A percentile compares a stretch with the other conserved stretches of the same genome.
Conservation (phyloP, 2,329 filamentous ascomycete genomes). For the Sporothrix dimorphospora region DNA sequence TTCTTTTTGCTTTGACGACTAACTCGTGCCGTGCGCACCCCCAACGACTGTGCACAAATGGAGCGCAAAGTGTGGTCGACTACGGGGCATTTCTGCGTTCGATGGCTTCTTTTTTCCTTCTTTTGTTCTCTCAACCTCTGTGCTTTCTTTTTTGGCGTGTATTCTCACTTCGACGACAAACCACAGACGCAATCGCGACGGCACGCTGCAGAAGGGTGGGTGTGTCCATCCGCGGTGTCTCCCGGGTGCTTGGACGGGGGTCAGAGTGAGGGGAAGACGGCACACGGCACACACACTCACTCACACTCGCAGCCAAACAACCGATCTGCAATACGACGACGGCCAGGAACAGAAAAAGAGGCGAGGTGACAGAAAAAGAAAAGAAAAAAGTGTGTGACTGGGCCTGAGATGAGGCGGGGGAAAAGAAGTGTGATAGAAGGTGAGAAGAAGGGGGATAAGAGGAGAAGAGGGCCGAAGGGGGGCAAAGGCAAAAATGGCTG, state of each 20-base stretch:
- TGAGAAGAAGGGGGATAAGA: background rate
- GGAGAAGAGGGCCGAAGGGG: background rate
- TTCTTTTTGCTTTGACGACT: too few species aligned
- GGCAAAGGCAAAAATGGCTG: background rate
- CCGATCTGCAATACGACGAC: conserved; percentile 1
- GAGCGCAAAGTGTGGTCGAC: background rate
- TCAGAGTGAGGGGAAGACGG: background rate
- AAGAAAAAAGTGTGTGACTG: background rate
- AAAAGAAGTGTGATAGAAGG: background rate
- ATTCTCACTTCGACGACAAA: background rate
- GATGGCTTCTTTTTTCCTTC: background rate
- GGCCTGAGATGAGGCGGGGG: background rate
- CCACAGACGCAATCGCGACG: conserved; percentile 6
- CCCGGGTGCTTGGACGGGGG: conserved; percentile 8
- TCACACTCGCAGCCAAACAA: background rate
- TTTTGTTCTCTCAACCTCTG: background rate
- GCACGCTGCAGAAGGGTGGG: conserved; percentile 6
- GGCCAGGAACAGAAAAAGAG: background rate
- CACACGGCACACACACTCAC: background rate
- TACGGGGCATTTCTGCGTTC: conserved; percentile 3
- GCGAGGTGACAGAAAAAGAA: background rate
- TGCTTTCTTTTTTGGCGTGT: background rate
- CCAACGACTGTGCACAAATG: background rate
- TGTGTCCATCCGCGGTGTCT: conserved; percentile 4
- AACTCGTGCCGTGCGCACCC: background rate